Base-by-base conservation (phyloP, 805 yeast genomes). In the Lipomyces yamadae region DNA sequence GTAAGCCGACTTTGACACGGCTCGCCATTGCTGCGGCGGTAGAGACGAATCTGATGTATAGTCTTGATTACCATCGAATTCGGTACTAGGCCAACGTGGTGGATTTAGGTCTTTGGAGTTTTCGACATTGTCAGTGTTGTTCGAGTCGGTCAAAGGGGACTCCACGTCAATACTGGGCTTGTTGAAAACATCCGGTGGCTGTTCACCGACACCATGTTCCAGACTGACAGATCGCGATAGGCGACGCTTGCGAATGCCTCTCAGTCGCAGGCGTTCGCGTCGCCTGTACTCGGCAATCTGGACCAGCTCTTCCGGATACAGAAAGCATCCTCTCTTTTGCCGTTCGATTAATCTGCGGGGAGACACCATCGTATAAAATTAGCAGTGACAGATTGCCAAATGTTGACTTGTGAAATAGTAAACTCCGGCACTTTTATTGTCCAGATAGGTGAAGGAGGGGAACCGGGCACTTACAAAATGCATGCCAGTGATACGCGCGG, bases 211-310 rank as follows among this genome's bases (percentile, higher is more conserved):
- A 24, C 24, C 1, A 24, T 24, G 24, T 24, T 24, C 24, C 24
- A 24, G 24, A 24, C 24, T 1, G 24, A 24, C 24, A 24, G 24
- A 24, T 15, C 48, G 48, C 18, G 48, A 42, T 42, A 42, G 48
- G 48, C 48, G 48, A 42, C 58, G 58, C 29, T 34, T 61, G 45
- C 67, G 63, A 15, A 64, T 60, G 13, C 50, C 39, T 30, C 64
- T 58, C 58, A 60, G 67, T 8, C 64, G 60, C 11, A 60, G 6
- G 30, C 67, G 64, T 39, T 64, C 67, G n/a, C 55, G 37, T 15
- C 45, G 53, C 13, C 64, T 56, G 58, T 60, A 60, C 30, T 35
- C 58, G 35, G 55, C 64, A 3, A 64, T 39, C 54, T 56, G 42
- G 50, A 39, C 60, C 45, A 45, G 33, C 50, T 64, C 61, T 34